Base-by-base conservation (phyloP, 306 rosid species). In the Prinsepia uniflora region DNA sequence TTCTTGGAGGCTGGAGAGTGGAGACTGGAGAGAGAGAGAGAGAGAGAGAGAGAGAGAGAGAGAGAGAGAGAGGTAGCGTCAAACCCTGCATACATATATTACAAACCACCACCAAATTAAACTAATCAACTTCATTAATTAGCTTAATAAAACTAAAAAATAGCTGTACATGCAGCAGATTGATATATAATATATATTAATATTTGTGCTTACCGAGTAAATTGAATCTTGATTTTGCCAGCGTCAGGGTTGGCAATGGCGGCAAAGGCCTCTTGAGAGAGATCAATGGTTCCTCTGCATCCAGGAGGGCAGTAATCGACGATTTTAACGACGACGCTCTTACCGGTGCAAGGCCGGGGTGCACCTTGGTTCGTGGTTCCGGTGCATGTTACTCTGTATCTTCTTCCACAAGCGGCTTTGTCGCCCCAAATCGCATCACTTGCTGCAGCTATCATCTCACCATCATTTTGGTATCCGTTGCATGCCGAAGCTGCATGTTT, bases 261-360 rank as follows among this genome's bases (percentile, higher is more conserved):
- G n/a, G 76, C 30, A 45, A 79, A 79, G 36, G 79, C 79, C 13
- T 79, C 76, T 48, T 69, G 18, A 15, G 79, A 64, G 24, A 79
- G 79, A 69, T 79, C 76, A 3, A 74, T 63, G 57, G 68, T 69
- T 62, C 57, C 79, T 9, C 0, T 39, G 40, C 83, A 79, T 36
- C 72, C 76, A 4, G 72, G 19, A 20, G 75, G 67, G 24, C 83
- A 79, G 20, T 44, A 41, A 47, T 79, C 78, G 11, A 79, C 76
- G 15, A 79, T 63, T 42, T 70, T 74, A 8, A 75, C 79, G 20
- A 56, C 62, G 13, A 74, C 75, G 10, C 59, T 57, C 5, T 10
- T 44, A 24, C 59, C 68, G 9, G 17, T 63, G 59, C 83, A 79
- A 10, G 79, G 64, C 5, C 52, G 30, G 47, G 71, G 75, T 46